Percentiles rank a stretch among this genome's conserved stretches.
Evolutionary conservation across 345 rosid genomes (phyloP).

Genomic region (Linum lewisii): DNA sequence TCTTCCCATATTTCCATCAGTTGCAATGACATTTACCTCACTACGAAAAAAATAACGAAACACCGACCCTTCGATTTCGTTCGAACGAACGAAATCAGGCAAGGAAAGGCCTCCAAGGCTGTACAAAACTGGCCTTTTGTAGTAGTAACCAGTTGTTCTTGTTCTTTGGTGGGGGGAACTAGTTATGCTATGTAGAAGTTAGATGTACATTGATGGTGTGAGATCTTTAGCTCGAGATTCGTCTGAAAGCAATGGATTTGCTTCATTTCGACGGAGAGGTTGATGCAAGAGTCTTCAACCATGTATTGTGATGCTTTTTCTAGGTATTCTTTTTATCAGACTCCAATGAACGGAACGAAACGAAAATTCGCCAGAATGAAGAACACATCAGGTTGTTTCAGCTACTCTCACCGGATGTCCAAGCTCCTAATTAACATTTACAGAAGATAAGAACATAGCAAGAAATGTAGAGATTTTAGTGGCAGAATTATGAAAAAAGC

Average conservation of each 20-base stretch:
- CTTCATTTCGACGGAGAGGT: background rate
- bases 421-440: slow-evolving; percentile 39
- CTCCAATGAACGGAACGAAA: no score
- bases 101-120: slow-evolving; percentile 16
- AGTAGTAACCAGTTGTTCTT: background rate
- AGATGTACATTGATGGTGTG: background rate
- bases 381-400: background rate
- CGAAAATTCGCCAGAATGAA: no score
- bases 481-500: background rate
- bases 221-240: background rate
- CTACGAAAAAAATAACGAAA: background rate
- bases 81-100: background rate
- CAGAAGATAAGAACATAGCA: slow-evolving; percentile 3
- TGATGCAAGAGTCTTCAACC: background rate
- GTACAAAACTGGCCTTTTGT: slow-evolving; percentile 28
- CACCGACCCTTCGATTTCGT: no score
- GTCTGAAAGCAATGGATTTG: background rate
- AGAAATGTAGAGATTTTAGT: background rate
- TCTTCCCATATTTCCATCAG: slow-evolving; percentile 9
- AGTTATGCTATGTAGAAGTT: background rate
- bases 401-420: slow-evolving; percentile 40
- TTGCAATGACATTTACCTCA: no score
- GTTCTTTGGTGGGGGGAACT: background rate
- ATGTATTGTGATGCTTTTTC: background rate
- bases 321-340: background rate